Evolutionary conservation across 2,329 filamentous ascomycete species (phyloP).

Genomic region (Capronia epimyces): DNA sequence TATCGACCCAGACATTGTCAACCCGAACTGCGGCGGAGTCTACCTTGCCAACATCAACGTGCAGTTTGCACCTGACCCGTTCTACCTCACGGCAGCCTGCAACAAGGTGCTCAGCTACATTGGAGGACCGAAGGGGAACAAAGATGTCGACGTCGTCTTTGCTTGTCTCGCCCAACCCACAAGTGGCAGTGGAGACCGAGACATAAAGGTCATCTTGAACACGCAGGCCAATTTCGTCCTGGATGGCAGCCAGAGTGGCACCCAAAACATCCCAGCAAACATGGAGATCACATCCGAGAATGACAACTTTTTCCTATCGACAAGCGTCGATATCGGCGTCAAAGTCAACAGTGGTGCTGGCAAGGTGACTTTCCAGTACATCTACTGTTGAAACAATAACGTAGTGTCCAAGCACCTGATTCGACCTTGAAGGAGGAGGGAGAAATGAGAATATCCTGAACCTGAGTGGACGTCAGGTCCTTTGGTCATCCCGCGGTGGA

Average conservation of each 20-base stretch:
- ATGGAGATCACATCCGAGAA: slow-evolving; percentile 12
- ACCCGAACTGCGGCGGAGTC: slow-evolving; percentile 14
- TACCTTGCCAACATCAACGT: slow-evolving; percentile 20
- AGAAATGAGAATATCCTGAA: too few species aligned
- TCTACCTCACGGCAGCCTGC: slow-evolving; percentile 14
- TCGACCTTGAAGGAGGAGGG: too few species aligned
- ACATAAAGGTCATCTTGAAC: slow-evolving; percentile 14
- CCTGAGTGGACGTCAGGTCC: too few species aligned
- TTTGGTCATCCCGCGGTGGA: too few species aligned
- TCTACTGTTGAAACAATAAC: slow-evolving; percentile 19
- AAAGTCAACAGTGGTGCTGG: slow-evolving; percentile 3
- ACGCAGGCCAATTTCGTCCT: slow-evolving; percentile 1
- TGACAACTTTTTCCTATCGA: slow-evolving; percentile 6
- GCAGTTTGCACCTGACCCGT: slow-evolving; percentile 11
- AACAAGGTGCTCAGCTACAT: slow-evolving; percentile 13
- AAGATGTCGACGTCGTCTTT: slow-evolving; percentile 17
- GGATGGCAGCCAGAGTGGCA: slow-evolving; percentile 5
- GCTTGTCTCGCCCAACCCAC: slow-evolving; percentile 7
- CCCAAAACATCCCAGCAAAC: slow-evolving; percentile 8
- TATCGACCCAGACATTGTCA: slow-evolving; percentile 33
- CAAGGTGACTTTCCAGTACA: slow-evolving; percentile 13
- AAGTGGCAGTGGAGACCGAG: slow-evolving; percentile 9
- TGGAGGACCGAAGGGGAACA: slow-evolving; percentile 13
- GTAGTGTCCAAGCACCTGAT: too few species aligned
- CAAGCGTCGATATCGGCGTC: slow-evolving; percentile 10